phyloP scores from a whole-genome alignment of 345 rosid species.

The Laguncularia racemosa region DNA sequence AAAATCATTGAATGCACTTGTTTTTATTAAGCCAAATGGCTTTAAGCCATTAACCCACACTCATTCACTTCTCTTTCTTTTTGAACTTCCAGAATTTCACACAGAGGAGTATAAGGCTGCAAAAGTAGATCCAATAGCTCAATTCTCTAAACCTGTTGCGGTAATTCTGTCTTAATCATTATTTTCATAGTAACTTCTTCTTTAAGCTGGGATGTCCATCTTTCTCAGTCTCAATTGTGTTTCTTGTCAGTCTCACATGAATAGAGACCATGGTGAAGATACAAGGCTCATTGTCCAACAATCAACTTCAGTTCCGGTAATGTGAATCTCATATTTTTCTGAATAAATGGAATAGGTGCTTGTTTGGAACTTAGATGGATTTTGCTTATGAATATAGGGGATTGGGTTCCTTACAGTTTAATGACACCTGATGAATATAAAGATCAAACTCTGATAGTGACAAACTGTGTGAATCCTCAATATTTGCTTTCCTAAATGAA shows the following conservation, averaged over 20 bases:
- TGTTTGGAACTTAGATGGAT: no score
- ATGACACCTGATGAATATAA: no score
- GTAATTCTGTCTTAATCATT: constrained; percentile 28
- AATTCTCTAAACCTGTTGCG: constrained; percentile 76
- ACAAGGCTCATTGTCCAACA: constrained; percentile 72
- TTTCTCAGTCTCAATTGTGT: no score
- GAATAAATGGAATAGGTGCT: no score
- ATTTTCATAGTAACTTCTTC: not conserved
- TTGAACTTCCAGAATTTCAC: constrained; percentile 47
- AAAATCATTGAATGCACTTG: no score
- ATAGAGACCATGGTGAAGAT: constrained; percentile 87
- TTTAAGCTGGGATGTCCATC: no score
- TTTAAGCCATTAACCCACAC: not conserved
- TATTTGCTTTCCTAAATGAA: no score
- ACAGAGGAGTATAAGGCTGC: constrained; percentile 59
- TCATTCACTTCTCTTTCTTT: not conserved
- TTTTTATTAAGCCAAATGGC: no score
- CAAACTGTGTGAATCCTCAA: no score
- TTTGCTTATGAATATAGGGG: no score
- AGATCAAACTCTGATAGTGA: no score
- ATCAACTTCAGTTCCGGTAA: constrained; percentile 70
- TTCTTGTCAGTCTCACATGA: constrained; percentile 69
- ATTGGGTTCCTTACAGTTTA: no score
- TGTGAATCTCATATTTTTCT: constrained; percentile 4
- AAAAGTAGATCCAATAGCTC: constrained; percentile 83